These are phyloP conservation scores for Excoecaria agallocha DNA, from an alignment of 345 rosid genomes.

Conservation along the genomic window DNA sequence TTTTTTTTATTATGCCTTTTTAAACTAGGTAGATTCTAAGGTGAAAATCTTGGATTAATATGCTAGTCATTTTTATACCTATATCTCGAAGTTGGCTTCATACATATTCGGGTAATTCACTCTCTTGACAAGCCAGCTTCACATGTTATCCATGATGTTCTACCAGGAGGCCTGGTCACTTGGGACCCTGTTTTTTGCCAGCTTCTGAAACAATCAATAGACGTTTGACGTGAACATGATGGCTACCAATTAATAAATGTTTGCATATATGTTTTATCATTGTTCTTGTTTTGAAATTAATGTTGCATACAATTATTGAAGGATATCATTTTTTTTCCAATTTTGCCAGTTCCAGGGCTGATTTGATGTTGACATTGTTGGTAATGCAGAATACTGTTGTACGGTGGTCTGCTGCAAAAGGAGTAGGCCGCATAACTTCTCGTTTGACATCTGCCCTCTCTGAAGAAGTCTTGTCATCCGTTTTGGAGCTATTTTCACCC, in stretches of 20 bases:
- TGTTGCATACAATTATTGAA: not conserved
- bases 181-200: not conserved
- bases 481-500: constrained; percentile 82
- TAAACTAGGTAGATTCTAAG: constrained; percentile 6
- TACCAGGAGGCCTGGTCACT: not conserved
- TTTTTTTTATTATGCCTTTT: constrained; percentile 9
- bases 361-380: constrained; percentile 21
- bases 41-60: constrained; percentile 3
- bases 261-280: not conserved
- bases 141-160: not conserved
- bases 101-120: not conserved
- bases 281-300: not conserved
- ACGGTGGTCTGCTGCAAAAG: constrained; percentile 99
- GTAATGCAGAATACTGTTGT: constrained; percentile 84
- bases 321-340: not conserved
- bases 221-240: constrained; percentile 4
- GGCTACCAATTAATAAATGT: constrained; percentile 2
- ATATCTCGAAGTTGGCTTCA: constrained; percentile 1
- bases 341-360: constrained; percentile 19
- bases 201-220: not conserved
- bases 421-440: constrained; percentile 86
- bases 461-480: constrained; percentile 85
- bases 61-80: constrained; percentile 11
- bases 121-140: constrained; percentile 2
- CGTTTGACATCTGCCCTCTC: constrained; percentile 75